These are phyloP conservation scores for Patellifolia procumbens DNA, from an alignment of 179 eudicot genomes.

Conservation along the genomic window DNA sequence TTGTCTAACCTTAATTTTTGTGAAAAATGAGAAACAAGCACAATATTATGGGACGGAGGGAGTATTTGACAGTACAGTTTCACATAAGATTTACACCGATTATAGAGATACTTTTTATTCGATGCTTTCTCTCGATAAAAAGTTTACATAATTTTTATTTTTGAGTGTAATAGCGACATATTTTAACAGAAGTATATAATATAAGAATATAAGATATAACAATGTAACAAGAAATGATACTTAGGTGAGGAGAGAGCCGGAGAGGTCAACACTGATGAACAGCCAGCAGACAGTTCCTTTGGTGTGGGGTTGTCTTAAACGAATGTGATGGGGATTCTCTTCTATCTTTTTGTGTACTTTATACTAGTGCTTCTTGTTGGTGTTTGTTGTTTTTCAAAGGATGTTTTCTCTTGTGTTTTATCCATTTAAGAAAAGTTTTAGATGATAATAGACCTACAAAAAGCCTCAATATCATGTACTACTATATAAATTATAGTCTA, in stretches of 20 bases:
- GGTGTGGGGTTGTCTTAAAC: constrained; percentile 25
- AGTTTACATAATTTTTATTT: neutral
- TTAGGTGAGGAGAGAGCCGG: neutral
- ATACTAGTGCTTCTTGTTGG: neutral
- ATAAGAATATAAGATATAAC: no score
- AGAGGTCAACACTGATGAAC: neutral
- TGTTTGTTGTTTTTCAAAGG: neutral
- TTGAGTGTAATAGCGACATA: neutral
- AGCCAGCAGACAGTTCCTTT: constrained; percentile 16
- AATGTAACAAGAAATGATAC: neutral
- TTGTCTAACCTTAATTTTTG: no score
- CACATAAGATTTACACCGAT: no score
- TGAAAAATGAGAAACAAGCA: no score
- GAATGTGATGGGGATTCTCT: constrained; percentile 21
- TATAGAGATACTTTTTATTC: no score
- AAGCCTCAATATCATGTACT: no score
- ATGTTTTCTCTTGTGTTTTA: neutral
- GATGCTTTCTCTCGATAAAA: constrained; percentile 14
- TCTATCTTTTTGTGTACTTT: constrained; percentile 25
- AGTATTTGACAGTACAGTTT: no score
- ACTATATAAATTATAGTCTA: no score
- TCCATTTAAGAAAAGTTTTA: neutral
- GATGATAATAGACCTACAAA: neutral
- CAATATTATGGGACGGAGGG: no score
- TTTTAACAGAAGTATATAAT: neutral